A percentile compares a stretch with the other conserved stretches of the same genome.
These are phyloP conservation scores for Chalciporus sphaerocephalus DNA, from an alignment of 768 basidiomycete species.

Conservation along the genomic window DNA sequence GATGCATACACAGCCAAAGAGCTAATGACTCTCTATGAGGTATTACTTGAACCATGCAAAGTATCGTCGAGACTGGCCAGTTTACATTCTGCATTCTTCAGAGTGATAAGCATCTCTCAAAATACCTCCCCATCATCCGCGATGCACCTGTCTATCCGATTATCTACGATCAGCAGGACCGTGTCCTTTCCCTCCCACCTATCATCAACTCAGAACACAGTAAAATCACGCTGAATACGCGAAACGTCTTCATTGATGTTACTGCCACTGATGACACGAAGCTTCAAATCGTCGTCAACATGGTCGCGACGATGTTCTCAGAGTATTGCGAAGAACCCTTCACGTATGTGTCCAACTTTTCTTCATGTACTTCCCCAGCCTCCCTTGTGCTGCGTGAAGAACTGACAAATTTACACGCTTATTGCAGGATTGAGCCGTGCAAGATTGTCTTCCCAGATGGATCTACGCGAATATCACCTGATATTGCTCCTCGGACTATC, in stretches of 20 bases:
- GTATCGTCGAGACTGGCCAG: background rate
- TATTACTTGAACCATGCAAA: constrained; percentile 27
- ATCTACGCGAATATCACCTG: constrained; percentile 68
- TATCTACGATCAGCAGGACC: constrained; percentile 88
- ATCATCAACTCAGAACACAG: constrained; percentile 98
- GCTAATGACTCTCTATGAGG: constrained; percentile 92
- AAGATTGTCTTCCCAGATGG: constrained; percentile 80
- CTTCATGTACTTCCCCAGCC: background rate
- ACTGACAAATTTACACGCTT: background rate
- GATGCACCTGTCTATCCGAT: constrained; percentile 96
- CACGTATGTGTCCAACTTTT: constrained; percentile 58
- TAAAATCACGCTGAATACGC: constrained; percentile 92
- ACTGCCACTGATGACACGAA: constrained; percentile 97
- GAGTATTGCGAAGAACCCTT: constrained; percentile 92
- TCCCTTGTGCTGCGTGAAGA: background rate
- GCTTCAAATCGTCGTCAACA: constrained; percentile 91
- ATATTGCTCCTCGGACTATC: constrained; percentile 68
- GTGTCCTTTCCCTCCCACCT: constrained; percentile 93
- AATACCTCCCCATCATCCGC: constrained; percentile 88
- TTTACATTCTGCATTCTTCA: constrained; percentile 29
- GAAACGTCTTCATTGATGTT: constrained; percentile 93
- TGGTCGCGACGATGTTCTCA: constrained; percentile 95
- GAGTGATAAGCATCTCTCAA: constrained; percentile 88
- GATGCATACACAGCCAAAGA: constrained; percentile 81
- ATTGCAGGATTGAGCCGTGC: constrained; percentile 84